Conservation (phyloP, 352 stramenopile species). For the Lagenidium giganteum region DNA sequence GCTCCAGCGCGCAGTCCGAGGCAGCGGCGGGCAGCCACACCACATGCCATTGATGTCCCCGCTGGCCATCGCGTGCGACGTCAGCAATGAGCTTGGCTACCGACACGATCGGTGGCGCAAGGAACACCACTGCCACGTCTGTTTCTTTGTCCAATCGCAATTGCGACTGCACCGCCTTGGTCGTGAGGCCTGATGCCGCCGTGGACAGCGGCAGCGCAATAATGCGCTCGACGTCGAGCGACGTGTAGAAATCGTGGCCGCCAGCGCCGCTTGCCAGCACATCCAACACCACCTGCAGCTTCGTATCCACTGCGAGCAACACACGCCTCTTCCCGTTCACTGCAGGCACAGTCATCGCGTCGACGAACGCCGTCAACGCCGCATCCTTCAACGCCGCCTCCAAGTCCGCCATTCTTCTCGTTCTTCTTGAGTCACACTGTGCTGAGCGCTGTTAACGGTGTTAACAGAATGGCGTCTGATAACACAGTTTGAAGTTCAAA, state of each 20-base stretch:
- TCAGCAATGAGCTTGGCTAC: conserved; percentile 48
- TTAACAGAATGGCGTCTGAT: too few species aligned
- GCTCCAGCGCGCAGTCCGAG: conserved; percentile 56
- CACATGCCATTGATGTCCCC: conserved; percentile 20
- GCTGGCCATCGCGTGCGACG: conserved; percentile 23
- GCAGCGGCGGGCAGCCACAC: conserved; percentile 60
- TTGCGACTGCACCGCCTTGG: neutral
- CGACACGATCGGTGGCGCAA: conserved; percentile 45
- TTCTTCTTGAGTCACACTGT: too few species aligned
- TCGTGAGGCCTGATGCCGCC: conserved; percentile 15
- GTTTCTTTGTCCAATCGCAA: neutral
- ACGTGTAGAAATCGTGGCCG: conserved; percentile 58
- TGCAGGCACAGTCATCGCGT: conserved; percentile 16
- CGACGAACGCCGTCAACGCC: conserved; percentile 37
- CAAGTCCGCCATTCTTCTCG: conserved; percentile 25
- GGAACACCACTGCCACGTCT: conserved; percentile 39
- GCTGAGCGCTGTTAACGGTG: too few species aligned
- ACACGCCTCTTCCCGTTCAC: conserved; percentile 10
- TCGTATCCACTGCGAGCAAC: conserved; percentile 47
- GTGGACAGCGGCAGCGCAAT: conserved; percentile 4
- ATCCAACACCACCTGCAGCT: conserved; percentile 56
- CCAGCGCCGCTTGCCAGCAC: conserved; percentile 60
- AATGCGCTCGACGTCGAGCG: conserved; percentile 41
- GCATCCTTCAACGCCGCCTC: conserved; percentile 45
- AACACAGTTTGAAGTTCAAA: too few species aligned